Conservation (phyloP, 306 rosid genomes). For the Fragaria vesca region DNA sequence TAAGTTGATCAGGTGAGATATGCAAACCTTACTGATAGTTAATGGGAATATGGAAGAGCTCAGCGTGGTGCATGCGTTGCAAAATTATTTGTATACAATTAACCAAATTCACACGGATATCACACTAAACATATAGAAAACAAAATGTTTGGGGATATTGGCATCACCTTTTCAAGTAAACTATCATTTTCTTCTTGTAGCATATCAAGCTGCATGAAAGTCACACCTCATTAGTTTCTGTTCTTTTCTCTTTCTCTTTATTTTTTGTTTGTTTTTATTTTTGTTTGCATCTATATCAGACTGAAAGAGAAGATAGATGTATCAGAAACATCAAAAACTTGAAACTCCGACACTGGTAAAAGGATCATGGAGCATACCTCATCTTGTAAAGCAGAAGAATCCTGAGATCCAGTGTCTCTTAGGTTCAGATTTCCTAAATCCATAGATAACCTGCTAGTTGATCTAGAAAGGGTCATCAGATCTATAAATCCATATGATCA, state of each 20-base stretch:
- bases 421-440: conserved; percentile 81
- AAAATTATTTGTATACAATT: neutral
- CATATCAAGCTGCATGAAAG: conserved; percentile 91
- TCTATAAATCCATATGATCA: neutral
- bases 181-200: conserved; percentile 90
- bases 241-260: neutral
- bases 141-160: conserved; percentile 32
- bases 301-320: neutral
- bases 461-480: conserved; percentile 27
- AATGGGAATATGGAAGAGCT: conserved; percentile 16
- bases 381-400: conserved; percentile 65
- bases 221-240: conserved; percentile 31
- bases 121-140: conserved; percentile 9
- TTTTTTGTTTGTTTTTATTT: neutral
- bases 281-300: neutral
- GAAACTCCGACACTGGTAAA: neutral
- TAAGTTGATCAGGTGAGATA: conserved; percentile 15
- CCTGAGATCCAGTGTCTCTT: conserved; percentile 47
- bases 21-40: conserved; percentile 12
- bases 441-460: conserved; percentile 63
- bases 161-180: conserved; percentile 82
- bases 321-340: neutral
- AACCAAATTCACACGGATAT: conserved; percentile 24
- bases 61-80: neutral
- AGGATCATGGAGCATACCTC: conserved; percentile 51